Percentiles rank a stretch among this genome's conserved stretches.
Evolutionary conservation across 805 yeast genomes (phyloP).

Genomic region (Ogataea zsoltii): DNA sequence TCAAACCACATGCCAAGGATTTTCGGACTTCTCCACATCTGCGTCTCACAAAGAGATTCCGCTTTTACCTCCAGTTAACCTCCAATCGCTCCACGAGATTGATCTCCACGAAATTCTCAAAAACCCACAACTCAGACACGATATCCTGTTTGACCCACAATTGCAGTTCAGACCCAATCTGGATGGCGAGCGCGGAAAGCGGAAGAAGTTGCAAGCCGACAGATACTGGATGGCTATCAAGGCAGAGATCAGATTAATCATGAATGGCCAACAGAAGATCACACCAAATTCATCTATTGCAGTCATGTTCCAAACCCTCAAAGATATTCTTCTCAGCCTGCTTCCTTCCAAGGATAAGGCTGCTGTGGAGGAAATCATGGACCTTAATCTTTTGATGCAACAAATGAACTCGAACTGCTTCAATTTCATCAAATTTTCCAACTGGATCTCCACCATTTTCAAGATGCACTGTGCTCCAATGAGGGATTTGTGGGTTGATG

Average conservation of each 20-base stretch:
- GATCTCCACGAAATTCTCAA: conserved; percentile 86
- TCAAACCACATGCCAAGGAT: neutral
- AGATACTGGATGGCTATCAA: conserved; percentile 81
- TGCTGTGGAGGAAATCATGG: conserved; percentile 69
- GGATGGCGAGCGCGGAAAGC: conserved; percentile 86
- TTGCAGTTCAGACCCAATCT: conserved; percentile 88
- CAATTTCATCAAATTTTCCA: conserved; percentile 67
- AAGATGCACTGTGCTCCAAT: conserved; percentile 94
- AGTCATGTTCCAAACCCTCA: conserved; percentile 71
- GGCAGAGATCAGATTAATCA: conserved; percentile 55
- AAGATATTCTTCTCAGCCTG: conserved; percentile 71
- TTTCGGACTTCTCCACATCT: conserved; percentile 1
- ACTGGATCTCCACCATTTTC: conserved; percentile 75
- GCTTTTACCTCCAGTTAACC: conserved; percentile 74
- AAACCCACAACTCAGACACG: conserved; percentile 92
- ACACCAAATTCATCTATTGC: conserved; percentile 45
- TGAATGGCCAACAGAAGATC: conserved; percentile 17
- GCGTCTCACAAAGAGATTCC: conserved; percentile 12
- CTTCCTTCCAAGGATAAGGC: conserved; percentile 76
- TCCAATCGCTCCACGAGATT: conserved; percentile 79
- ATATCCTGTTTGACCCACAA: conserved; percentile 88
- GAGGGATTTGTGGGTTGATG: conserved; percentile 88
- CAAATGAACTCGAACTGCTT: conserved; percentile 71
- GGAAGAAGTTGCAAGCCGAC: conserved; percentile 74
- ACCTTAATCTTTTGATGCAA: conserved; percentile 72